Conservation (phyloP, 495 filamentous ascomycete genomes). For the Penicillium maclennaniae region DNA sequence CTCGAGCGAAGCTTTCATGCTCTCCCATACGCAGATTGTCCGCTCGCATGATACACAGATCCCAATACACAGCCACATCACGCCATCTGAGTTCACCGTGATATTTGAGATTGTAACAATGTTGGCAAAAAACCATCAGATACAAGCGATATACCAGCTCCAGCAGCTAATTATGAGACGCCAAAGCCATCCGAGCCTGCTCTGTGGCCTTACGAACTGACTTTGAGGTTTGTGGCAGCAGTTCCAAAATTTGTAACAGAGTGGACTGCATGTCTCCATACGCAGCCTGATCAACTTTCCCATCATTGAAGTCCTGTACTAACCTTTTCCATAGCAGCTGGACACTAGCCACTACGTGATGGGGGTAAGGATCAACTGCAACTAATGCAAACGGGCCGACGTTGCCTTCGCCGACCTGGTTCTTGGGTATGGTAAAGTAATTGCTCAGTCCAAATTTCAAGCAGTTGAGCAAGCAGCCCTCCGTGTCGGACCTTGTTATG, state of each 20-base stretch:
- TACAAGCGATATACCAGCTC: too few relatives aligned
- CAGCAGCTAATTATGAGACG: too few relatives aligned
- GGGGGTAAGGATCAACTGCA: constrained; percentile 19
- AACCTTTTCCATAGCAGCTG: constrained; percentile 19
- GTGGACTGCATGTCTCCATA: constrained; percentile 10
- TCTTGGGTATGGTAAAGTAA: constrained; percentile 7
- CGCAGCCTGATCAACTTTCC: constrained; percentile 8
- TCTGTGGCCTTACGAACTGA: constrained; percentile 14
- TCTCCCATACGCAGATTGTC: too few relatives aligned
- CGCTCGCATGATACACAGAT: too few relatives aligned
- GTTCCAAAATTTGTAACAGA: constrained; percentile 11
- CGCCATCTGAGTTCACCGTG: too few relatives aligned
- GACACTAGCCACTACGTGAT: constrained; percentile 17
- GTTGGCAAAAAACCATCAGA: too few relatives aligned
- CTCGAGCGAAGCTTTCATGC: too few relatives aligned
- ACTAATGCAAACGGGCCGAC: constrained; percentile 8
- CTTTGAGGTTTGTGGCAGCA: constrained; percentile 18
- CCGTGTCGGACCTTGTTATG: constrained; percentile 11
- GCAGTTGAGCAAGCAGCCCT: constrained; percentile 16
- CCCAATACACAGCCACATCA: too few relatives aligned
- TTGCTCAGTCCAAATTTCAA: constrained; percentile 19
- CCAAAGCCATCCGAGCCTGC: constrained; percentile 6
- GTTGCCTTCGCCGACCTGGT: background rate
- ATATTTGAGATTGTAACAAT: too few relatives aligned
- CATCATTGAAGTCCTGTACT: constrained; percentile 11